A percentile compares a stretch with the other conserved stretches of the same genome.
phyloP scores from a whole-genome alignment of 1,139 yeast genomes.

The Yamadazyma dendronema region DNA sequence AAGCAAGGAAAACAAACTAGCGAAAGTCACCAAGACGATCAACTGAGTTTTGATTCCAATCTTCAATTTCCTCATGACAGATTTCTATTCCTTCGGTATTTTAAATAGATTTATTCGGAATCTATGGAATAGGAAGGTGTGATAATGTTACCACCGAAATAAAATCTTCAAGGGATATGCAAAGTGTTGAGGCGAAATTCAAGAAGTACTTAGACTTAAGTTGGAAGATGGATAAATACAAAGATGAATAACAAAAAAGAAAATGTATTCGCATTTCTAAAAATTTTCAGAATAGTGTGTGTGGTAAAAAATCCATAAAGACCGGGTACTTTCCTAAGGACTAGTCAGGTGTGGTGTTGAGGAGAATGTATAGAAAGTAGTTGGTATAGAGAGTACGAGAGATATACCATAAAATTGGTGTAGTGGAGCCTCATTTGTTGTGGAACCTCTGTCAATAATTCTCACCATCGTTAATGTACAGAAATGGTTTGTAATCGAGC shows the following conservation, averaged over 20 bases:
- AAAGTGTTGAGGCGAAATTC: no score
- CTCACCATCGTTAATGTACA: no score
- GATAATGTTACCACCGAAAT: background rate
- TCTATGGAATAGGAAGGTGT: background rate
- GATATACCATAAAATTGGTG: no score
- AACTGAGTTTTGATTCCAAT: constrained; percentile 68
- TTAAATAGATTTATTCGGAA: background rate
- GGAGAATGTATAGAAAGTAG: no score
- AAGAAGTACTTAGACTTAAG: no score
- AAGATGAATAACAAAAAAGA: background rate
- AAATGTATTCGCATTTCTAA: background rate
- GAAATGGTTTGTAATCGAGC: background rate
- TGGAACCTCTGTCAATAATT: no score
- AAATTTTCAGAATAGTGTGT: background rate
- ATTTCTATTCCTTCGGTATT: no score
- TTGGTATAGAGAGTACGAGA: background rate
- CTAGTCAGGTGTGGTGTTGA: no score
- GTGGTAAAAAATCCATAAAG: background rate
- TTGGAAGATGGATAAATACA: background rate
- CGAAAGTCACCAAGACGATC: constrained; percentile 72
- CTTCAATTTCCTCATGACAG: constrained; percentile 40
- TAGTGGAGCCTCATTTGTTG: no score
- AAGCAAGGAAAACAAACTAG: constrained; percentile 72
- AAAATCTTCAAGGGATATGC: background rate
- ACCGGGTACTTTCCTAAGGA: no score